Base-by-base conservation (phyloP, 495 filamentous ascomycete genomes). In the Saxophila tyrrhenica region DNA sequence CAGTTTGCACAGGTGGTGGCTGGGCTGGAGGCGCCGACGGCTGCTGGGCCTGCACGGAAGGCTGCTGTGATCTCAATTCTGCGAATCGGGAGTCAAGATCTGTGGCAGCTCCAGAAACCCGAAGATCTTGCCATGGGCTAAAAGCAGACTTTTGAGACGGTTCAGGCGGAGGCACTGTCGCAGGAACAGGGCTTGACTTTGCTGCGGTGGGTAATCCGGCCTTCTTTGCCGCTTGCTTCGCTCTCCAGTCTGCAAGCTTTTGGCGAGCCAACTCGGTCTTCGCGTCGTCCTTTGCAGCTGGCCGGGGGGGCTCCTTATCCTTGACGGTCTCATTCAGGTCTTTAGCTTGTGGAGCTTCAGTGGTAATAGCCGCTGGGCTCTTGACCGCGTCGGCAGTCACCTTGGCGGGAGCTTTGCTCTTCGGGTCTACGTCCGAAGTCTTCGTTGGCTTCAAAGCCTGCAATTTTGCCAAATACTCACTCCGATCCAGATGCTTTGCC, bases 391-490 rank as follows among this genome's bases (percentile, higher is more conserved):
- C n/a, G n/a, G n/a, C n/a, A n/a, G n/a, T n/a, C n/a, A n/a, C n/a
- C n/a, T n/a, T n/a, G n/a, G n/a, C n/a, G n/a, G n/a, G n/a, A n/a
- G n/a, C n/a, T n/a, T n/a, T n/a, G n/a, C n/a, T n/a, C n/a, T n/a
- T n/a, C n/a, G n/a, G n/a, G n/a, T n/a, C n/a, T n/a, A n/a, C n/a
- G n/a, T n/a, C n/a, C 3, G 29, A 20, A 17, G 41, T 38, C 21
- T 56, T 32, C 23, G 22, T 54, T 32, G 48, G 50, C 21, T 25
- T 23, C 9, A 44, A 45, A 3, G 57, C 57, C 8, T 25, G 22
- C 8, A 59, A 44, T 35, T 41, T 42, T 11, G 57, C 57, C 15
- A 60, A 47, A 43, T 56, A 56, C 43, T 50, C 39, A 3, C 17
- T 39, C 17, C 57, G 19, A 19, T 52, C 25, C 1, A 35, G 25